Evolutionary conservation across 495 filamentous ascomycete species (phyloP).

Genomic region (Aspergillus bridgeri): DNA sequence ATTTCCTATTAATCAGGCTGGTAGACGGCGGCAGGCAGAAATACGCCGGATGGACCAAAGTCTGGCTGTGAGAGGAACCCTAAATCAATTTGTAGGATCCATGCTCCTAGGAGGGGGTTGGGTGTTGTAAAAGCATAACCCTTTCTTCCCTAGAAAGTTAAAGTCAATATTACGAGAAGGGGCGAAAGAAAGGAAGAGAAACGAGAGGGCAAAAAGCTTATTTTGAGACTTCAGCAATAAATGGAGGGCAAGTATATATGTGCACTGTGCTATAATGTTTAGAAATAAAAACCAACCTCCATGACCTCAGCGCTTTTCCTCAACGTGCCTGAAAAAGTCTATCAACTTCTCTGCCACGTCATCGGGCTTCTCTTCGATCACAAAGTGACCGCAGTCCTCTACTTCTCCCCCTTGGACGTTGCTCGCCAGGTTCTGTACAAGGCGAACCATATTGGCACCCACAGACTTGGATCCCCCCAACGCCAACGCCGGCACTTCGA

Average conservation of each 20-base stretch:
- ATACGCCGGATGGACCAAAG: background rate
- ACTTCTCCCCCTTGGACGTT: background rate
- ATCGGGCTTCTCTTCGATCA: background rate
- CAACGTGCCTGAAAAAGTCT: background rate
- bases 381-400: background rate
- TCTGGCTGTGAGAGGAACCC: background rate
- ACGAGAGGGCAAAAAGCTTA: too few species aligned
- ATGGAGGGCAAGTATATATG: too few species aligned
- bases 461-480: slow-evolving; percentile 23
- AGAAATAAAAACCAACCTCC: too few species aligned
- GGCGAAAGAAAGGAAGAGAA: too few species aligned
- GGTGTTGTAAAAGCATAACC: too few species aligned
- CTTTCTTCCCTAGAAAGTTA: too few species aligned
- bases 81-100: background rate
- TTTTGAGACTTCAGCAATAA: too few species aligned
- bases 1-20: too few species aligned
- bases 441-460: slow-evolving; percentile 17
- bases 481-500: slow-evolving; percentile 23
- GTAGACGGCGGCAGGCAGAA: too few species aligned
- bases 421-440: slow-evolving; percentile 19
- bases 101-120: background rate
- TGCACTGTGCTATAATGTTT: too few species aligned
- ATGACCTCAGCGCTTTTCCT: background rate
- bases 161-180: too few species aligned
- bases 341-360: background rate